Evolutionary conservation across 371 early-diverging fungal genomes (phyloP), one percentile per base, ranked within the genome.

Genomic region (Mortierella polycephala): DNA sequence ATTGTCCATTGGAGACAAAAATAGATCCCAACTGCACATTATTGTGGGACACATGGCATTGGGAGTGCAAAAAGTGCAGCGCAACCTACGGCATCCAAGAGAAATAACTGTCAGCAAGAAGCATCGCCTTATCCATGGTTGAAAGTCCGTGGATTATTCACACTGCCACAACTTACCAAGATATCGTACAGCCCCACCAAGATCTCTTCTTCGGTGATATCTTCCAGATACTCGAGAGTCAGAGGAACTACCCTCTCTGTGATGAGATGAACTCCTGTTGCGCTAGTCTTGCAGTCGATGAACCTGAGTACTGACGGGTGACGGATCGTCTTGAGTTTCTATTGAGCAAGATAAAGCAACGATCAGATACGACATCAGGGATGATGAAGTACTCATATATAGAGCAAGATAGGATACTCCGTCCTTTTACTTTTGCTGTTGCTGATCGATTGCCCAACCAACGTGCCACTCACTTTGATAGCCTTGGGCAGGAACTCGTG

Each of bases 271-370:
- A 72, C 69, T 55, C 69, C 79, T 14, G 69, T 54, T 2, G 79
- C 57, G n/a, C 58, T 62, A 9, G 73, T 44, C 50, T 79, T 79
- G 69, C 79, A 79, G 53, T 79, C 79, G 41, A 79, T 79, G 51
- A 79, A 79, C 64, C 65, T 55, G 40, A 79, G 79, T 10, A 79
- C 79, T 4, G 79, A 79, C 8, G 79, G 79, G 51, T 79, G 79
- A 18, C 79, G 56, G 45, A 79, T 79, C 45, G 79, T 79, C 59
- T 72, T 79, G 6, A 79, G 60, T 69, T 79, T 79, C 79, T 79
- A 65, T 44, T 47, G 41, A 41, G 21, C 52, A n/a, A n/a, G 72
- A 65, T 44, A 41, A 18, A 50, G 11, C 9, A 12, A 14, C 9
- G 20, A 60, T 47, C 16, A 7, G 16, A 16, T 59, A 10, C 47